Percentiles rank a stretch among this genome's conserved stretches.
Conservation (phyloP, 1,284 basidiomycete species). For the Cryptococcus sp. region DNA sequence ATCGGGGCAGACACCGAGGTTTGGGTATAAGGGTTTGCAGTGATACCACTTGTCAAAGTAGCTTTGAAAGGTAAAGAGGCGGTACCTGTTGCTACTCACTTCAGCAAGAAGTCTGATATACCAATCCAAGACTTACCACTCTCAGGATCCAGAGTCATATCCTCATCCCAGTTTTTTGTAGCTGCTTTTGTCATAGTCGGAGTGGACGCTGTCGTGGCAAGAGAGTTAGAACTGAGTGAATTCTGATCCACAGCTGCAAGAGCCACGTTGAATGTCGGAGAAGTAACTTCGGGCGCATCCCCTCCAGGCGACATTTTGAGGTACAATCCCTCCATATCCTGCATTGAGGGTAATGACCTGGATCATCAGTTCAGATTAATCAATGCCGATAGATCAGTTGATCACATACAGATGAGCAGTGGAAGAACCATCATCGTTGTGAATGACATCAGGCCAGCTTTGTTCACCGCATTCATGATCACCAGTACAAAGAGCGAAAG, state of each 20-base stretch:
- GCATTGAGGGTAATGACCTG: constrained; percentile 4
- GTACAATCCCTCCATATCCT: constrained; percentile 8
- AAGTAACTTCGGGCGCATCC: constrained; percentile 1
- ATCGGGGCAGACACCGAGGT: neutral
- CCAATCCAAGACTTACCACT: no score
- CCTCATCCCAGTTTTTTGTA: no score
- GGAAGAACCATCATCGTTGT: constrained; percentile 14
- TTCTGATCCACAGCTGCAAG: neutral
- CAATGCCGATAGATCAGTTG: no score
- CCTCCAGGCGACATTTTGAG: constrained; percentile 9
- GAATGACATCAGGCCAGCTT: constrained; percentile 4
- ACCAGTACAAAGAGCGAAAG: constrained; percentile 10
- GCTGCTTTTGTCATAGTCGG: no score
- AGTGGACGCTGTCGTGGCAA: no score
- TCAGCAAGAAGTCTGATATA: no score
- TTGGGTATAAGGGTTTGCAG: neutral
- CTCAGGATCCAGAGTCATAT: no score
- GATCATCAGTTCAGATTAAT: no score
- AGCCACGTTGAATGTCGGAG: constrained; percentile 11
- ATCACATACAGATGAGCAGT: constrained; percentile 12
- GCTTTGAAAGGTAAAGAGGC: no score
- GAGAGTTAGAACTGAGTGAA: no score
- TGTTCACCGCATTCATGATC: constrained; percentile 6
- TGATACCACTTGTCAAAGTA: no score
- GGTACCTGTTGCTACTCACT: no score